Evolutionary conservation across 75 land plant species (phyloP).

Genomic region (Pinus taeda): DNA sequence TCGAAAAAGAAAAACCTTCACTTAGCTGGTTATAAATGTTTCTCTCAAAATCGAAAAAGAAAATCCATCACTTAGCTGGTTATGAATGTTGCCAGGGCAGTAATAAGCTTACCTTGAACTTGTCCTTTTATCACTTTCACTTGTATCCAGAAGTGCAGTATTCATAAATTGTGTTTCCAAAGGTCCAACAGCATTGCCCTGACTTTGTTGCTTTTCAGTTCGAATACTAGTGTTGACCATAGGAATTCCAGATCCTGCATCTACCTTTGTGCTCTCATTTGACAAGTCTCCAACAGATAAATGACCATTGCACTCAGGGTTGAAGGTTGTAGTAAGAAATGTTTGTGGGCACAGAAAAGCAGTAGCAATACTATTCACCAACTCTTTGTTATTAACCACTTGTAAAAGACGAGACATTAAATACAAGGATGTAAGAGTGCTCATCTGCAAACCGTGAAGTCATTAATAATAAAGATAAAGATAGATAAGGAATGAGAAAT

Average conservation of each 20-base stretch:
- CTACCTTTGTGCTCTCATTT: background rate
- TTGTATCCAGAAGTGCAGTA: background rate
- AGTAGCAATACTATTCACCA: constrained; percentile 51
- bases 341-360: constrained; percentile 28
- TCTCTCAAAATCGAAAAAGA: background rate
- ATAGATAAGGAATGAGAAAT: background rate
- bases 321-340: background rate
- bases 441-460: constrained; percentile 31
- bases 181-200: background rate
- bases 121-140: constrained; percentile 4
- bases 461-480: background rate
- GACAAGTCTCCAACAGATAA: background rate
- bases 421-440: constrained; percentile 56
- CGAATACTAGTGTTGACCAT: background rate
- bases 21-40: background rate
- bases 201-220: background rate
- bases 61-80: background rate
- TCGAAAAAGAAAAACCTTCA: background rate
- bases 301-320: background rate
- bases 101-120: constrained; percentile 1
- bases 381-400: constrained; percentile 40
- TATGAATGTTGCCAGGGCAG: background rate
- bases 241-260: constrained; percentile 1
- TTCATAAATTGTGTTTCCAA: background rate
- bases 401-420: constrained; percentile 57